Evolutionary conservation across 768 basidiomycete genomes (phyloP), one percentile per base, ranked within the genome.

Genomic region (Lentinus brumalis): DNA sequence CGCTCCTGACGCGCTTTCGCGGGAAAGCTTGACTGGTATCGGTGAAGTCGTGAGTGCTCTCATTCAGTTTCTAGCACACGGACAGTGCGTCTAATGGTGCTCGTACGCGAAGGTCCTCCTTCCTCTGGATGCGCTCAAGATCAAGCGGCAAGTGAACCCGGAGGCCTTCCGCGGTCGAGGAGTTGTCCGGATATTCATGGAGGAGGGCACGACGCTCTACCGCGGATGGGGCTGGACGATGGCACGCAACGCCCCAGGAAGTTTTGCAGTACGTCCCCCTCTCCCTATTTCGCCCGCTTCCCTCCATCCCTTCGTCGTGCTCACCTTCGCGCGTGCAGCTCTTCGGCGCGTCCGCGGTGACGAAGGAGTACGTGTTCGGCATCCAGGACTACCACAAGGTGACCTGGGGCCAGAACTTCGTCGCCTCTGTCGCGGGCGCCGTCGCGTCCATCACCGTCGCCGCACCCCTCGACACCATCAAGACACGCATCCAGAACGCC

Each of bases 171-270:
- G 93, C 39, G 95, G 95, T 39, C 92, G 96, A 26, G 94, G 95
- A 18, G 82, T 95, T 66, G 64, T 97, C 57, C 89, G 90, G 56
- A 94, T 99, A 67, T 85, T 99, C 74, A 75, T 86, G 71, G 96
- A 99, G 67, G 96, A 98, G 72, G 94, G 95, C 58, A 85, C 91
- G 9, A 84, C 90, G 1, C 83, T 99, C 39, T 99, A 99, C 77
- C 88, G 95, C 63, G 96, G 96, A 31, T 97, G 96, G 94, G 96
- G 96, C 47, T 98, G 96, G 96, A 98, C 96, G 29, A 89, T 97
- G 84, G 96, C 95, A 2, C 86, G 96, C 55, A 99, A 99, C 68
- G 96, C 96, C 0, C 96, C 96, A 0, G 96, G 96, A 11, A 87
- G 84, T 54, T 99, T 99, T 69, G 93, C 96, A 56, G 95, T 96